phyloP scores from a whole-genome alignment of 1,284 basidiomycete species.

The Fomitiporia mediterranea region DNA sequence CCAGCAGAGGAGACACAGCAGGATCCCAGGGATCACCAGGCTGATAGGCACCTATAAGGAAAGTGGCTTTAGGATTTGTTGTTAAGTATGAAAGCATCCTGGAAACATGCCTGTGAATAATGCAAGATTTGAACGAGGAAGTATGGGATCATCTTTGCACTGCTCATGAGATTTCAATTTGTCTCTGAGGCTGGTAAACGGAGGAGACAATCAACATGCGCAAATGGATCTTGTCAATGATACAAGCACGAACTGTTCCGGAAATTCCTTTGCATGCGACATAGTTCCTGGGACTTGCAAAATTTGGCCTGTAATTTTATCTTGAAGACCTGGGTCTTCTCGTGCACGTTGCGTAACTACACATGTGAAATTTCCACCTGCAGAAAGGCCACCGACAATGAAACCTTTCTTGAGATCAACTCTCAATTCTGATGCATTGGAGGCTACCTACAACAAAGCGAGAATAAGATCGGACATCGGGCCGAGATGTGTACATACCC shows the following conservation, averaged over 20 bases:
- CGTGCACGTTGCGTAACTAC: constrained; percentile 22
- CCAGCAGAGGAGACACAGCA: constrained; percentile 22
- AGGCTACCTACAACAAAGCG: not conserved
- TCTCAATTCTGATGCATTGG: constrained; percentile 7
- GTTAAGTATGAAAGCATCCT: not conserved
- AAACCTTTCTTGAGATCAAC: constrained; percentile 22
- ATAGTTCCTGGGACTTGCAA: constrained; percentile 6
- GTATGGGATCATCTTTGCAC: constrained; percentile 22
- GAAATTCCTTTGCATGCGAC: constrained; percentile 2
- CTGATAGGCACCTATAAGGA: constrained; percentile 19
- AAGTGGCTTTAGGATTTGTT: constrained; percentile 20
- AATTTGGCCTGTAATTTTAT: constrained; percentile 13
- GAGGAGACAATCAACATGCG: not conserved
- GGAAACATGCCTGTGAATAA: not conserved
- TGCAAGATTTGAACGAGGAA: constrained; percentile 11
- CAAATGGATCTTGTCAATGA: not conserved
- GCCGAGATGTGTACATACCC: constrained; percentile 22
- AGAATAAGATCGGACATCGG: constrained; percentile 1
- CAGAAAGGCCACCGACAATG: constrained; percentile 26
- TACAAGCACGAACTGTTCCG: constrained; percentile 11
- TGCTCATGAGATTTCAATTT: constrained; percentile 24
- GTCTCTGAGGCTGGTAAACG: constrained; percentile 8
- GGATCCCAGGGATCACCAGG: constrained; percentile 12
- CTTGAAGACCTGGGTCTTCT: constrained; percentile 21
- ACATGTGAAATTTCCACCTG: constrained; percentile 25